Percentiles rank a stretch among this genome's conserved stretches.
These are phyloP conservation scores for Pilatotrama ljubarskyi DNA, from an alignment of 768 basidiomycete species.

Conservation along the genomic window DNA sequence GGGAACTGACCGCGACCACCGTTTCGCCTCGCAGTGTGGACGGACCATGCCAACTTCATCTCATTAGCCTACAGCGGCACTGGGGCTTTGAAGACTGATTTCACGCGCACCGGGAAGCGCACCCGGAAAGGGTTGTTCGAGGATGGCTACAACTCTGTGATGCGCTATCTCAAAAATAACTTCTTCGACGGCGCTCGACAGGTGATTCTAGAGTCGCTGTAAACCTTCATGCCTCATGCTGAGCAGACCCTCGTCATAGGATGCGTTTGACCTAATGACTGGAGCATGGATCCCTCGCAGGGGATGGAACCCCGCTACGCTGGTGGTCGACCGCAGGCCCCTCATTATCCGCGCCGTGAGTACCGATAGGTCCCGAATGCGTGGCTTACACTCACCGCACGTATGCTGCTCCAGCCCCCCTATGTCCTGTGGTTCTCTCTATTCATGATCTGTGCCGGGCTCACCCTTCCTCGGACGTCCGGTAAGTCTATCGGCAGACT, in stretches of 20 bases:
- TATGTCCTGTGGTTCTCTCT: slow-evolving; percentile 76
- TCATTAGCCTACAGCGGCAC: slow-evolving; percentile 92
- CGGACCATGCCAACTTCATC: slow-evolving; percentile 92
- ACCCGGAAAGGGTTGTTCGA: slow-evolving; percentile 77
- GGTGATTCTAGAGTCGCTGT: slow-evolving; percentile 37
- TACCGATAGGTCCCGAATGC: slow-evolving; percentile 22
- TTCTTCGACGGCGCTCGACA: slow-evolving; percentile 94
- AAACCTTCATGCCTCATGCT: not conserved
- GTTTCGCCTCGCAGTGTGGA: slow-evolving; percentile 76
- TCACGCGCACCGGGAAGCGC: slow-evolving; percentile 89
- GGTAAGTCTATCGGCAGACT: slow-evolving; percentile 49
- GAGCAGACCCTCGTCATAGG: slow-evolving; percentile 44
- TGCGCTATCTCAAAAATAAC: slow-evolving; percentile 94
- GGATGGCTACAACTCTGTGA: slow-evolving; percentile 82
- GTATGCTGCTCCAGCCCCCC: slow-evolving; percentile 65
- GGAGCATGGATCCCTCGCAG: slow-evolving; percentile 87
- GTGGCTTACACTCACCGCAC: not conserved
- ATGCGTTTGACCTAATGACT: slow-evolving; percentile 93
- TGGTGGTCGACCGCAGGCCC: slow-evolving; percentile 79
- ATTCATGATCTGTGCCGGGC: slow-evolving; percentile 85
- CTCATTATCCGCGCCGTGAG: slow-evolving; percentile 79
- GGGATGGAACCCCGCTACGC: slow-evolving; percentile 66
- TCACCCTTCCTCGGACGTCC: slow-evolving; percentile 84
- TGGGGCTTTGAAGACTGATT: slow-evolving; percentile 95
- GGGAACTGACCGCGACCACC: slow-evolving; percentile 1